These are phyloP conservation scores for Collybia nuda DNA, from an alignment of 768 basidiomycete genomes.

Conservation along the genomic window DNA sequence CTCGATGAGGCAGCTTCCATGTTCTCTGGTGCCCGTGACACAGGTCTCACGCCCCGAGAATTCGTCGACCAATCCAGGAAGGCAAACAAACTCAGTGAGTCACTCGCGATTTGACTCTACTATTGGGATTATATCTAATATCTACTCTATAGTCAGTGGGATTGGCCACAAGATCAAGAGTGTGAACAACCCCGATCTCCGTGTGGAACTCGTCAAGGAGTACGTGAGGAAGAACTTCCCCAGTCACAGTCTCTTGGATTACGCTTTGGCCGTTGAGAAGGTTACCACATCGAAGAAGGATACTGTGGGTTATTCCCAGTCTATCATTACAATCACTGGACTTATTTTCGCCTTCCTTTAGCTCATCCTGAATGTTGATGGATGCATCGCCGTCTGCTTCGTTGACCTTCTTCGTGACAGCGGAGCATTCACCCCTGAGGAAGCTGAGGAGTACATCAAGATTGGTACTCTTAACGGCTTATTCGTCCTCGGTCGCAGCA, in stretches of 20 bases:
- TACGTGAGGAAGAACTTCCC: conserved; percentile 97
- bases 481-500: conserved; percentile 96
- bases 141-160: conserved; percentile 67
- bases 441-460: conserved; percentile 97
- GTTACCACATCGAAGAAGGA: conserved; percentile 98
- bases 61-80: conserved; percentile 94
- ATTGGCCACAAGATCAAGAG: conserved; percentile 99
- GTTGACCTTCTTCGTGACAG: conserved; percentile 90
- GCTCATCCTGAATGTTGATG: conserved; percentile 96
- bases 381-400: conserved; percentile 94
- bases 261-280: conserved; percentile 95
- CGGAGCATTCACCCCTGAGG: conserved; percentile 93
- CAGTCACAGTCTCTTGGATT: conserved; percentile 87
- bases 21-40: conserved; percentile 91
- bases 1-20: conserved; percentile 96
- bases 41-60: conserved; percentile 94
- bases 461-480: conserved; percentile 95
- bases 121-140: conserved; percentile 1
- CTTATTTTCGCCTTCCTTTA: conserved; percentile 19
- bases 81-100: conserved; percentile 84
- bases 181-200: conserved; percentile 92
- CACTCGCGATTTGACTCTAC: conserved; percentile 27
- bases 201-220: conserved; percentile 93
- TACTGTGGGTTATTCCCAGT: conserved; percentile 50
- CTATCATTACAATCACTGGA: neutral